A percentile compares a stretch with the other conserved stretches of the same genome.
phyloP scores from a whole-genome alignment of 257 asterid genomes.

The Rhazya stricta region DNA sequence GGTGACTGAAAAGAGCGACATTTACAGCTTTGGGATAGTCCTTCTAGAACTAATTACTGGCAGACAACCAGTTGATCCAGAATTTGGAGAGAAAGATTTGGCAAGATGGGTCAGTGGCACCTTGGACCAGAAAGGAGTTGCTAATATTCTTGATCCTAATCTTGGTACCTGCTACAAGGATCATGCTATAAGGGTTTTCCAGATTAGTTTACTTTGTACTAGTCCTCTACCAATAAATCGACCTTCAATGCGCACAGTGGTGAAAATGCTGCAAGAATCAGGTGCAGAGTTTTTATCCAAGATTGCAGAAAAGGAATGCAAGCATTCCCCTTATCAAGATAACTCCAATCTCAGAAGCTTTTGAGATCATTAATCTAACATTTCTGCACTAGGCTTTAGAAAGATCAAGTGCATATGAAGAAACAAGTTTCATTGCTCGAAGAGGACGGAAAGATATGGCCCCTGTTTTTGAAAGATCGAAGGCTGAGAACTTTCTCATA shows the following conservation, averaged over 20 bases:
- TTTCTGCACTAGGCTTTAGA: neutral
- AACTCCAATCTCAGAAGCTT: neutral
- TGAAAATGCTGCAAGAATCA: slow-evolving; percentile 81
- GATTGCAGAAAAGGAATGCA: neutral
- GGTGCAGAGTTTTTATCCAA: neutral
- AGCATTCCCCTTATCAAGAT: neutral
- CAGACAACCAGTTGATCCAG: slow-evolving; percentile 38
- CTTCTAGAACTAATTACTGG: slow-evolving; percentile 39
- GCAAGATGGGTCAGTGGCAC: slow-evolving; percentile 67
- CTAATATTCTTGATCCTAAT: slow-evolving; percentile 52
- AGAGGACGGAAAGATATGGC: neutral
- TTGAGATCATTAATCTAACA: neutral
- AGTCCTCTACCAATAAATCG: slow-evolving; percentile 80
- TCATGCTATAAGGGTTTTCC: slow-evolving; percentile 73
- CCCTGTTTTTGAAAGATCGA: neutral
- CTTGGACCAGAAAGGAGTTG: slow-evolving; percentile 58
- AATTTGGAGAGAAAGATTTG: slow-evolving; percentile 42
- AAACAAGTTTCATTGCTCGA: neutral
- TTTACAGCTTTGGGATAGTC: slow-evolving; percentile 45
- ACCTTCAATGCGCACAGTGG: slow-evolving; percentile 89
- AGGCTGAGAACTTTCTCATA: neutral
- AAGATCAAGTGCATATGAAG: neutral
- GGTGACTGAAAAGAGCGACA: slow-evolving; percentile 48
- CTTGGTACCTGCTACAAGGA: slow-evolving; percentile 56
- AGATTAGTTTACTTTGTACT: slow-evolving; percentile 78